Percentiles rank a stretch among this genome's conserved stretches.
Conservation (phyloP, 176 grass and related monocot genomes). For the Tillandsia fasciculata region DNA sequence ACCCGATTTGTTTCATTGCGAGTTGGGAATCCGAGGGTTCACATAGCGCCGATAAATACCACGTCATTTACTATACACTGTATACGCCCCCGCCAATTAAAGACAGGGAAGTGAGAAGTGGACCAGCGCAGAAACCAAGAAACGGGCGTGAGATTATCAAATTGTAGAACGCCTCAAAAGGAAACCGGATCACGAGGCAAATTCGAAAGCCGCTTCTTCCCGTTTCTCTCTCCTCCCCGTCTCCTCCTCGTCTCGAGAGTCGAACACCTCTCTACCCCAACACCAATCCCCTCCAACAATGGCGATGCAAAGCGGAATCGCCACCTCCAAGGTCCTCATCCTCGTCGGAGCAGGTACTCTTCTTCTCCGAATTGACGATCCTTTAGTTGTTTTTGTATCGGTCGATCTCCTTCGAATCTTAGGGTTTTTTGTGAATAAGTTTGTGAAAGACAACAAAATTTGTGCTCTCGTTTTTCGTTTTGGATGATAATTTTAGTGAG, state of each 20-base stretch:
- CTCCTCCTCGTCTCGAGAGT: slow-evolving; percentile 1
- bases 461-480: background rate
- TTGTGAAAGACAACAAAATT: background rate
- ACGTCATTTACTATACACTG: too few relatives aligned
- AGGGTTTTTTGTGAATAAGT: background rate
- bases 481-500: background rate
- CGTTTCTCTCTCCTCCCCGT: background rate
- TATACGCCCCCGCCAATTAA: too few relatives aligned
- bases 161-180: background rate
- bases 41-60: too few relatives aligned
- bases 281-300: slow-evolving; percentile 23
- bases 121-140: background rate
- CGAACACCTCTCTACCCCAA: background rate
- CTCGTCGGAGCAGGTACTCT: slow-evolving; percentile 59
- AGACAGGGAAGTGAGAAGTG: too few relatives aligned
- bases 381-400: background rate
- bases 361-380: slow-evolving; percentile 3
- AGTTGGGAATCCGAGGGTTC: too few relatives aligned
- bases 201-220: background rate
- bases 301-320: slow-evolving; percentile 70
- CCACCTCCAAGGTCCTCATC: slow-evolving; percentile 86
- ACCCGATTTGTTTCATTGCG: too few relatives aligned
- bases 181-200: background rate
- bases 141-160: background rate
- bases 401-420: background rate